These are phyloP conservation scores for Eudorina sp. DNA, from an alignment of 139 green algal genomes.

Conservation along the genomic window DNA sequence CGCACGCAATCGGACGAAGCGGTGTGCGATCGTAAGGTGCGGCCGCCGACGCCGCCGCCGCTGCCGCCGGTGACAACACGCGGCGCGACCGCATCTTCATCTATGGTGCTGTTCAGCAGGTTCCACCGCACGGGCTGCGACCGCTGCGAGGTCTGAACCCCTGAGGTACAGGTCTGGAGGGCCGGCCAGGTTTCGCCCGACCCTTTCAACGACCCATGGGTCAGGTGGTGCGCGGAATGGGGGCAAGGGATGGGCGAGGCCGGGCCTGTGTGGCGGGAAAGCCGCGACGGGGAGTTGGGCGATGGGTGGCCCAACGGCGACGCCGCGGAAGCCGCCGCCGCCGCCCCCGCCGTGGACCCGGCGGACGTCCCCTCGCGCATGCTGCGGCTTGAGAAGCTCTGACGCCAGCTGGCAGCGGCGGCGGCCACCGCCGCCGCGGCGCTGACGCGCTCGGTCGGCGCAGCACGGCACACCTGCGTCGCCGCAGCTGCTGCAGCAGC, in stretches of 20 bases:
- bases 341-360: not conserved
- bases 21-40: no score
- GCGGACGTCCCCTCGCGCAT: not conserved
- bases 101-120: not conserved
- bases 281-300: not conserved
- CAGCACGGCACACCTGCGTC: no score
- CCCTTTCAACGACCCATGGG: no score
- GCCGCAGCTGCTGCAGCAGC: no score
- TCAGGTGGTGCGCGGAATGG: no score
- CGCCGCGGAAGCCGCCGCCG: not conserved
- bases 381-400: not conserved
- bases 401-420: not conserved
- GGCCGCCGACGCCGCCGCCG: not conserved
- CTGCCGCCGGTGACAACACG: not conserved
- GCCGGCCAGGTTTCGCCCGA: no score
- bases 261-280: slow-evolving; percentile 14
- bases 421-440: no score
- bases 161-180: no score
- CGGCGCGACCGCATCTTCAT: not conserved
- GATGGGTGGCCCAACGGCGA: not conserved
- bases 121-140: not conserved
- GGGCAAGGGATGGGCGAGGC: not conserved
- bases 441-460: no score
- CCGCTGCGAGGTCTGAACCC: no score
- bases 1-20: not conserved